Base-by-base conservation (phyloP, 2,329 filamentous ascomycete species). In the Epichloe gansuensis region DNA sequence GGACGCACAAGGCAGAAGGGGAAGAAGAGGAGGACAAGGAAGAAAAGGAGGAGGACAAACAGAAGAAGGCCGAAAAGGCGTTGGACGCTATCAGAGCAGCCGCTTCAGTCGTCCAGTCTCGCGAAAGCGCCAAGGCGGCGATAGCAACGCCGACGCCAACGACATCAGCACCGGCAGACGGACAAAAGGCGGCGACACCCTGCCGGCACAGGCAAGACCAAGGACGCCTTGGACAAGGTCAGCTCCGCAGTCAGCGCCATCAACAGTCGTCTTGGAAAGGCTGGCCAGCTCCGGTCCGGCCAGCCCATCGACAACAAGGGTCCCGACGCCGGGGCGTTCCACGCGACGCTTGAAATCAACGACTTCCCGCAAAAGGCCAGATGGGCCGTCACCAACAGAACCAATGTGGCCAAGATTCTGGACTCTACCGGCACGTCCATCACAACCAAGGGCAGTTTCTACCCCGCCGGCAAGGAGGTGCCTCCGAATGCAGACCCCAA, bases 221-320 rank as follows among this genome's bases (percentile, higher is more conserved):
- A 82, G 63, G 83, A 87, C 61, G 80, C 87, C 17, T 76, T 95
- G 56, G 89, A 94, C 69, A 88, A 87, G 72, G 91, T 93, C 54
- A 86, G 86, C 55, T 88, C 87, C n/a, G 91, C 91, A 5, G 90
- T 93, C 60, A 89, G 85, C 60, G 86, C 85, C 67, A 95, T 98
- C 71, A 91, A 95, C 67, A 85, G 84, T 56, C 89, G 93, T 59
- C 78, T 98, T 41, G 91, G 88, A 63, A 88, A 89, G 61, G 88
- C 89, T 37, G 91, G 91, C 38, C 86, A 93, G 65, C 84, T 96
- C 62, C 86, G 93, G 55, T 86, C 88, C 4, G 93, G 93, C 13
- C 91, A 95, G 56, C 90, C 93, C 7, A 94, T 96, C 65, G 93
- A 98, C 73, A 98, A 98, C 73, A 96, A 96, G 69, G 93, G 93